Evolutionary conservation across 371 early-diverging fungal species (phyloP), one percentile per base, ranked within the genome.

Genomic region (Mortierella sp.): DNA sequence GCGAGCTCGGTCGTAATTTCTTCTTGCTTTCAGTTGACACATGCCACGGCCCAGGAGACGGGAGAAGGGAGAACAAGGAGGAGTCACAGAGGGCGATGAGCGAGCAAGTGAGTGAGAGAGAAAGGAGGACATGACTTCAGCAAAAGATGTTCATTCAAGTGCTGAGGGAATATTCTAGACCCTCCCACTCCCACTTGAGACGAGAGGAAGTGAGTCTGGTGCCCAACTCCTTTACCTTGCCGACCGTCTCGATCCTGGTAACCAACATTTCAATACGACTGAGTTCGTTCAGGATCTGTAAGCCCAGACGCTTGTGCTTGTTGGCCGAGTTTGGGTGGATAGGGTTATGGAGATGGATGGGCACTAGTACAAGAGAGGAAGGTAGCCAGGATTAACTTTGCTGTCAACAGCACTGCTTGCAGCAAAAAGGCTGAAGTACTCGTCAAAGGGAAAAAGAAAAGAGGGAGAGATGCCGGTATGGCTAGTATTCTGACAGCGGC

Each of bases 261-360:
- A 66, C 70, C 63, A 73, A 63, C 74, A 79, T 73, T 53, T 79
- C 80, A 9, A 79, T 64, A 14, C 80, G 74, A 63, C 70, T 70
- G 7, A 79, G 67, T 12, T 79, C 80, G 64, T 79, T 79, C 21
- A 79, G 58, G 64, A 79, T 73, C 57, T 73, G 73, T 1, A 79
- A 61, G 29, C 80, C 80, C 12, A 79, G 55, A 1, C 80, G 70
- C 67, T 79, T 79, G 55, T 79, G 80, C 30, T 67, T 79, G 65
- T 67, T 79, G 53, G 74, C 62, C 19, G 80, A 79, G 61, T 69
- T 79, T 30, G 80, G 80, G 25, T 79, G 70, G 45, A 79, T 79
- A 19, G 80, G 80, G 16, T 73, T 51, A 28, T 64, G 62, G 67
- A 79, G 69, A 48, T 79, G 80, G 29, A 79, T 79, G 5, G 80